Evolutionary conservation across 192 early-diverging fungal species (phyloP).

Genomic region (Coemansia sp.): DNA sequence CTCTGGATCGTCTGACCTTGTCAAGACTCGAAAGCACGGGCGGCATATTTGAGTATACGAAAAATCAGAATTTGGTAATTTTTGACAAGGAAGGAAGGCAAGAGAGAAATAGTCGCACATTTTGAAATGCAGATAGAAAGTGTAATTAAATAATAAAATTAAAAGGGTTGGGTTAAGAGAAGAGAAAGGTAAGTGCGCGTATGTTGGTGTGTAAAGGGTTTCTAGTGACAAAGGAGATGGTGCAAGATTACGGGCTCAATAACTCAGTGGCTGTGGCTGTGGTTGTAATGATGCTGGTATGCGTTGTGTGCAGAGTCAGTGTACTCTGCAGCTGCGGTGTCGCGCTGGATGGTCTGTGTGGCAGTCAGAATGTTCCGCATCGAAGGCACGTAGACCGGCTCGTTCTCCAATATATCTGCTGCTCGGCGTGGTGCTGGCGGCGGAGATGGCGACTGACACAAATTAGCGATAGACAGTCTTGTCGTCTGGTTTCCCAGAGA

Average conservation of each 20-base stretch:
- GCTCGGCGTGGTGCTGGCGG: not conserved
- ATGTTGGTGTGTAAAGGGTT: not conserved
- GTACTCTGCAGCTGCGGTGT: slow-evolving; percentile 2
- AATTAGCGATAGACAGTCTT: slow-evolving; percentile 32
- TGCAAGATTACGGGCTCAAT: not conserved
- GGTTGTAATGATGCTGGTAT: not conserved
- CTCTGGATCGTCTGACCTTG: slow-evolving; percentile 20
- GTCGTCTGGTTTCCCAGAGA: not conserved
- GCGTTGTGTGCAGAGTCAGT: slow-evolving; percentile 1
- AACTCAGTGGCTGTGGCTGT: slow-evolving; percentile 2
- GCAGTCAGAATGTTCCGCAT: slow-evolving; percentile 31
- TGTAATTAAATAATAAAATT: not conserved
- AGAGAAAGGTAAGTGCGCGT: not conserved
- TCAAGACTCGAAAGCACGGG: slow-evolving; percentile 32
- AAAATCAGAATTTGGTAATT: not conserved
- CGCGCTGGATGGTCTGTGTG: slow-evolving; percentile 3
- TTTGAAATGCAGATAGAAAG: no score
- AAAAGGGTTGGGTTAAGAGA: no score
- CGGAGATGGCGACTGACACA: slow-evolving; percentile 13
- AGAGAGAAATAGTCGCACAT: not conserved
- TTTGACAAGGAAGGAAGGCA: not conserved
- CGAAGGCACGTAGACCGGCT: slow-evolving; percentile 16
- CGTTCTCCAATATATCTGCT: not conserved
- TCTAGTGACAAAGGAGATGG: not conserved
- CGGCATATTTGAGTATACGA: slow-evolving; percentile 13